Base-by-base conservation (phyloP, 257 asterid species). In the Plantago ovata region DNA sequence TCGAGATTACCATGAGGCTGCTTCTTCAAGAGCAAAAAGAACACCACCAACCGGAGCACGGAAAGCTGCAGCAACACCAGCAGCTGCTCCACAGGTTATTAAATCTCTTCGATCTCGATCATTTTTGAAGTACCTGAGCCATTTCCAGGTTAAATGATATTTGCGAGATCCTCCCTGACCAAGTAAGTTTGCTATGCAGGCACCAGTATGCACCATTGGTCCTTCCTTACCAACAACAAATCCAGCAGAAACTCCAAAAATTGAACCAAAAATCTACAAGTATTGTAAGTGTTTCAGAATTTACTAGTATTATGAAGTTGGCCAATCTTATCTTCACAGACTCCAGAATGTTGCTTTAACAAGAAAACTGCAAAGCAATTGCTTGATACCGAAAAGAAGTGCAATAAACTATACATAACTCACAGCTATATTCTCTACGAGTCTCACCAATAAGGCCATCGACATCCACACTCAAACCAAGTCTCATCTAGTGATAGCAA, bases 11-110 rank as follows among this genome's bases (percentile, higher is more conserved):
- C 98, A 92, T 43, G 98, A 88, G 60, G 98, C 96, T 58, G 93
- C 98, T 92, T 92, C 98, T 84, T 92, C 98, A 40, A 92, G 95
- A 48, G 98, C 97, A 65, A 92, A 92, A 68, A 92, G 97, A 48
- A 92, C 98, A 13, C 98, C 98, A 58, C 98, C 98, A 64, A 88
- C 97, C 51, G 98, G 98, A 61, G 98, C 96, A 38, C 98, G 98
- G 67, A 92, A 92, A 69, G 98, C 98, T 64, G 95, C 95, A 48
- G 98, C 95, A 46, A 92, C 98, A 73, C 98, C 98, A 74, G 97
- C 97, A 65, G 97, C 98, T 38, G 98, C 94, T 40, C 98, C 98
- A 72, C 97, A 92, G 49, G 98, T 92, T 71, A 92, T 88, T 79
- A 92, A 76, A 72, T 92, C 98, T 81, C 98, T 79, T 52, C 98